These are phyloP conservation scores for Paramecium sexaurelia DNA, from an alignment of 73 alveolate species.

Conservation along the genomic window DNA sequence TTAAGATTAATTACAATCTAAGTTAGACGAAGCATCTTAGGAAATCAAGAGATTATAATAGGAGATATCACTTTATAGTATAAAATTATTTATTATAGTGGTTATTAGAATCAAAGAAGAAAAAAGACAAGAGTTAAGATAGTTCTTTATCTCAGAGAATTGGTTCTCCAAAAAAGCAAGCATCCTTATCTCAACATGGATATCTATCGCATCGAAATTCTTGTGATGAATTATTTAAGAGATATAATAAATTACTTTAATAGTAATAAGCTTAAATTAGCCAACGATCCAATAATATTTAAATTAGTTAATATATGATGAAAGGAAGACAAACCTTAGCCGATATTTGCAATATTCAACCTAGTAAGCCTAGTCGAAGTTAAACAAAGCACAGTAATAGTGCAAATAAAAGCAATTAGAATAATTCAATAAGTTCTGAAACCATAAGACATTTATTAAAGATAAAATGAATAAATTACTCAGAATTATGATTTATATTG, in stretches of 20 bases:
- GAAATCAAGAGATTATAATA: not conserved
- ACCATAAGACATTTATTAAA: not conserved
- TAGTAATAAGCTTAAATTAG: not conserved
- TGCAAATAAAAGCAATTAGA: no score
- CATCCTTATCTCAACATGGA: not conserved
- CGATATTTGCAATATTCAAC: not conserved
- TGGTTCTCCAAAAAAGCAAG: not conserved
- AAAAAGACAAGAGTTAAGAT: not conserved
- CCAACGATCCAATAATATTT: not conserved
- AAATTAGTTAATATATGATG: not conserved
- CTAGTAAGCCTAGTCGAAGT: not conserved
- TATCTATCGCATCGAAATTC: not conserved
- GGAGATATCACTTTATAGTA: not conserved
- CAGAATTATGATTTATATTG: not conserved
- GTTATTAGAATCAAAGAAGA: not conserved
- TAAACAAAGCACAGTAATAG: not conserved
- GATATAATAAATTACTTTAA: not conserved
- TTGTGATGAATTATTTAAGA: not conserved
- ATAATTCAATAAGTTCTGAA: not conserved
- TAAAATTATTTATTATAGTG: not conserved
- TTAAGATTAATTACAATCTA: not conserved
- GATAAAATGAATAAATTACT: not conserved
- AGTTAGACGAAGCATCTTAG: not conserved
- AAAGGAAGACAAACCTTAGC: not conserved
- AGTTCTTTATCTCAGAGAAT: not conserved